Percentiles rank a stretch among this genome's conserved stretches.
Evolutionary conservation across 768 basidiomycete species (phyloP).

Genomic region (Clitopilus hobsonii): DNA sequence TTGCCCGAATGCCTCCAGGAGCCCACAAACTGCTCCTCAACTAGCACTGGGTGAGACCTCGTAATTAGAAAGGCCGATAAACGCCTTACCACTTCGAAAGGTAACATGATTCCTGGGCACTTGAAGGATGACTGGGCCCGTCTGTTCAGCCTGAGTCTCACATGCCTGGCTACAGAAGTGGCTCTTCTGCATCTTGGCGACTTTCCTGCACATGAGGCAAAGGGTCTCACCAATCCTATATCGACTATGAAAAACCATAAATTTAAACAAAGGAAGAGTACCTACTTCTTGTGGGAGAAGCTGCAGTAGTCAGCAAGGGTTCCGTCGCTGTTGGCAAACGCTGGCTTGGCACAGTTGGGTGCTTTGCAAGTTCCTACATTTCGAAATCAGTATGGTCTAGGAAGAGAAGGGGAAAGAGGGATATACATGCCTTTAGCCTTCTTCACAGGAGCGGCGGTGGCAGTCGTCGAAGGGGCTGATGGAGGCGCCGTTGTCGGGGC

Average conservation of each 20-base stretch:
- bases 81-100: constrained; percentile 57
- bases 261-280: not conserved
- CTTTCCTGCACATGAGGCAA: constrained; percentile 58
- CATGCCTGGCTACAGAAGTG: constrained; percentile 61
- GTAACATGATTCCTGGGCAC: constrained; percentile 56
- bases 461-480: not conserved
- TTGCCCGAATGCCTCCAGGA: constrained; percentile 63
- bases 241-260: not conserved
- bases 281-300: constrained; percentile 45
- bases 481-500: not conserved
- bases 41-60: constrained; percentile 22
- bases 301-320: constrained; percentile 43
- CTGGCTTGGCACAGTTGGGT: constrained; percentile 44
- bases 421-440: not conserved
- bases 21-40: constrained; percentile 61
- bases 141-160: constrained; percentile 46
- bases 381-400: not conserved
- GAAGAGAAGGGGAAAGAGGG: not conserved
- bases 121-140: constrained; percentile 53
- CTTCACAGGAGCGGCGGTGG: not conserved
- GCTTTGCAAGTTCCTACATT: constrained; percentile 45
- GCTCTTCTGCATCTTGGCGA: constrained; percentile 48
- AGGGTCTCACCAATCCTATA: constrained; percentile 40
- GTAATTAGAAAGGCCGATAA: not conserved
- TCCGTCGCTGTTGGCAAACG: constrained; percentile 35